Conservation (phyloP, 2,329 filamentous ascomycete species). For the Botrytis cinerea region DNA sequence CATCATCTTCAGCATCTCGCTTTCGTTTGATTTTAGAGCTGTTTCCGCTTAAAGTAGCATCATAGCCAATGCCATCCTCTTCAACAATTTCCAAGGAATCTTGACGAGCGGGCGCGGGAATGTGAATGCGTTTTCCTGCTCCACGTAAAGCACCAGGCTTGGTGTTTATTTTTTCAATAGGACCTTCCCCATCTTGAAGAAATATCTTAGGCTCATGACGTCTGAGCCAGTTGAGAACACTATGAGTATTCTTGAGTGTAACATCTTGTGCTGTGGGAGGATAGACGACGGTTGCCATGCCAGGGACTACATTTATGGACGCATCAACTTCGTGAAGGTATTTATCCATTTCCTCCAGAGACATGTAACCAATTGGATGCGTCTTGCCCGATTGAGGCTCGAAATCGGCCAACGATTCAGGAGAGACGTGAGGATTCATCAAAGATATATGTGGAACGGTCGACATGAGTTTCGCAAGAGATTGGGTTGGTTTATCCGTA, state of each 20-base stretch:
- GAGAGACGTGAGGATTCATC: slow-evolving; percentile 34
- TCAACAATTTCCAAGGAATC: slow-evolving; percentile 43
- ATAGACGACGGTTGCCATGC: slow-evolving; percentile 41
- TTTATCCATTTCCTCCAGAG: slow-evolving; percentile 70
- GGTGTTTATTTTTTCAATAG: slow-evolving; percentile 47
- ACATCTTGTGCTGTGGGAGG: slow-evolving; percentile 49
- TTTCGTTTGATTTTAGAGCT: slow-evolving; percentile 45
- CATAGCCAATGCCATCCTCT: slow-evolving; percentile 43
- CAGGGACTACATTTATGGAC: slow-evolving; percentile 40
- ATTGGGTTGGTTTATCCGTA: slow-evolving; percentile 33
- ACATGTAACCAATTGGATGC: slow-evolving; percentile 66
- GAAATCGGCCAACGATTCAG: slow-evolving; percentile 43
- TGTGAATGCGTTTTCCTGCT: slow-evolving; percentile 41
- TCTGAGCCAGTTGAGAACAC: slow-evolving; percentile 93
- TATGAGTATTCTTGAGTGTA: slow-evolving; percentile 76
- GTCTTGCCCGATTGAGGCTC: slow-evolving; percentile 50
- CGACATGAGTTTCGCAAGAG: slow-evolving; percentile 37
- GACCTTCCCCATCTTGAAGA: slow-evolving; percentile 57
- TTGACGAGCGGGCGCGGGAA: slow-evolving; percentile 40
- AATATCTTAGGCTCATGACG: slow-evolving; percentile 83
- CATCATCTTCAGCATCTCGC: slow-evolving; percentile 53
- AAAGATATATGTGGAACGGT: slow-evolving; percentile 35
- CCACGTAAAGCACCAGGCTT: slow-evolving; percentile 42
- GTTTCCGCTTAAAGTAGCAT: slow-evolving; percentile 35
- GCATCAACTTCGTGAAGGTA: slow-evolving; percentile 63